A percentile compares a stretch with the other conserved stretches of the same genome.
Conservation (phyloP, 2,329 filamentous ascomycete genomes). For the Fusarium marasasianum region DNA sequence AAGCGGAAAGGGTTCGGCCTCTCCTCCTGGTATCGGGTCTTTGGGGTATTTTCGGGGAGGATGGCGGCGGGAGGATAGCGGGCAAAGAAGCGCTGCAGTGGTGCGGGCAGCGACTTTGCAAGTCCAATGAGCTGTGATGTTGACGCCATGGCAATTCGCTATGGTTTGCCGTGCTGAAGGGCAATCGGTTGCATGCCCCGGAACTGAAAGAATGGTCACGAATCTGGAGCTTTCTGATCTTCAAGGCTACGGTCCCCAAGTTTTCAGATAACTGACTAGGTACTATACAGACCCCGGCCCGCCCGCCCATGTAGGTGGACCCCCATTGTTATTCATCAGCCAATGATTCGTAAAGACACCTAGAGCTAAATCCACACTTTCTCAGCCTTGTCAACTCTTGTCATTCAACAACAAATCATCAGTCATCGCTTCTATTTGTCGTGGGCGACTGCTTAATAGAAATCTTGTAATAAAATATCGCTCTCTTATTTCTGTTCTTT, state of each 20-base stretch:
- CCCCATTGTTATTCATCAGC: background rate
- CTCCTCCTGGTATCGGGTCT: constrained; percentile 63
- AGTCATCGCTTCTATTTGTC: constrained; percentile 1
- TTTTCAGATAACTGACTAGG: constrained; percentile 22
- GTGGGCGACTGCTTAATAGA: background rate
- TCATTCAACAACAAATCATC: background rate
- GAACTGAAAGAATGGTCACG: background rate
- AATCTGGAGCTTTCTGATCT: constrained; percentile 19
- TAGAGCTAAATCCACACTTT: background rate
- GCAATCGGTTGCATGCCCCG: constrained; percentile 26
- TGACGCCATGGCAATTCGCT: constrained; percentile 47
- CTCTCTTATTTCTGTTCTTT: background rate
- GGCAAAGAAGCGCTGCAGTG: constrained; percentile 86
- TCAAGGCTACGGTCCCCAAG: constrained; percentile 35
- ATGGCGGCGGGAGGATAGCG: constrained; percentile 82
- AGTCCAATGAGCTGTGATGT: constrained; percentile 61
- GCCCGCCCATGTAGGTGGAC: background rate
- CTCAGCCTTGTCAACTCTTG: constrained; percentile 36
- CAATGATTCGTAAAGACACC: constrained; percentile 18
- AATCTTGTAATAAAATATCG: background rate
- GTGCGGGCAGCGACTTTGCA: constrained; percentile 77
- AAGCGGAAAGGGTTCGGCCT: constrained; percentile 83
- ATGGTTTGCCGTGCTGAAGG: constrained; percentile 29
- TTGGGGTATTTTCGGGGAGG: constrained; percentile 56
- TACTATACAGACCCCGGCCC: background rate